Evolutionary conservation across 495 filamentous ascomycete species (phyloP), one percentile per base, ranked within the genome.

Genomic region (Penicillium taxi): DNA sequence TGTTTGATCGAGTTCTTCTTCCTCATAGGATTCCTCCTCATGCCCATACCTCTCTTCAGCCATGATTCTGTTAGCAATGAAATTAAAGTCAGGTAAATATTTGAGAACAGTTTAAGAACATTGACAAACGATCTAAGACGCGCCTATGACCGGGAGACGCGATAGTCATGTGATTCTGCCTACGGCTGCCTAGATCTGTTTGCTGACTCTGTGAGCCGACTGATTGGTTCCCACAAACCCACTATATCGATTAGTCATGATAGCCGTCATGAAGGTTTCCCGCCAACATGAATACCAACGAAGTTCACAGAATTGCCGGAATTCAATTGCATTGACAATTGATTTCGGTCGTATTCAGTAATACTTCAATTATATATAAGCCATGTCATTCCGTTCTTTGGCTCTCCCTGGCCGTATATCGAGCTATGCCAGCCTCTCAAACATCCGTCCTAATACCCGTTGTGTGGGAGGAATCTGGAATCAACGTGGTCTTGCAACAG

Each of bases 1-100:
- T 9, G 70, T 65, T 44, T 91, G 80, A 56, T 86, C 84, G 15
- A 82, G 52, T 52, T 86, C 77, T 19, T 80, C 81, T 14, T 83
- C 80, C 35, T 84, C 80, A 12, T 67, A 64, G 14, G 69, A 68
- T 1, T 76, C 72, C 9, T 71, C 70, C 32, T 67, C 67, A 9
- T 56, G 61, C 17, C 54, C 34, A 31, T 54, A 53, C 12, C 55
- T 58, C 5, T 65, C 59, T 5, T 70, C 69, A 9, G 64, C 61
- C 71, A 73, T 73, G 1, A 22, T 59, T 13, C 0, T 28, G 13
- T 34, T 7, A 16, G 2, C 6, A 6, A 3, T 23, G 5, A 29
- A 9, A 6, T 6, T 22, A 9, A 8, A 21, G 24, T 5, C 6
- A 28, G n/a, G n/a, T n/a, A n/a, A n/a, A n/a, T n/a, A n/a, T 9